Percentiles rank a stretch among this genome's conserved stretches.
Conservation (phyloP, 2,329 filamentous ascomycete species). For the Monilinia polystroma region DNA sequence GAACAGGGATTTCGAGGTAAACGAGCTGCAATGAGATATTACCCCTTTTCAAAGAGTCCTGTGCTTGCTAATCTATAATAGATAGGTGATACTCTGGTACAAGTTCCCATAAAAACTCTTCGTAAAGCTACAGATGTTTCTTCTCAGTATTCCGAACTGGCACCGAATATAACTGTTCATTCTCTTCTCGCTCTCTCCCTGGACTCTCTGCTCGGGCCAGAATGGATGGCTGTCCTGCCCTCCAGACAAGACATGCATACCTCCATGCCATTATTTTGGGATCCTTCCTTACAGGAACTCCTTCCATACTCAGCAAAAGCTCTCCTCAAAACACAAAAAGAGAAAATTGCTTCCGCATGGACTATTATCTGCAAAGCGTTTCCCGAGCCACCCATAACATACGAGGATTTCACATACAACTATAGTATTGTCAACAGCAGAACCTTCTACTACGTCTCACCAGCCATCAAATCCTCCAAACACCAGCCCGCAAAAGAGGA, state of each 20-base stretch:
- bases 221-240: slow-evolving; percentile 70
- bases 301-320: slow-evolving; percentile 47
- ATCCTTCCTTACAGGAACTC: slow-evolving; percentile 44
- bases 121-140: slow-evolving; percentile 18
- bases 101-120: slow-evolving; percentile 11
- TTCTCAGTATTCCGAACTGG: neutral
- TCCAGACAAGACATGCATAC: slow-evolving; percentile 56
- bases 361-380: slow-evolving; percentile 45
- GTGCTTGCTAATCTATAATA: slow-evolving; percentile 19
- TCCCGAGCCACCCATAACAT: slow-evolving; percentile 39
- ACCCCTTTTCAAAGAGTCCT: neutral
- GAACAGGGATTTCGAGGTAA: slow-evolving; percentile 61
- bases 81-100: slow-evolving; percentile 14
- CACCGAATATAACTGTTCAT: slow-evolving; percentile 56
- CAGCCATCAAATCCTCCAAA: slow-evolving; percentile 39
- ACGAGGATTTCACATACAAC: slow-evolving; percentile 50
- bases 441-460: slow-evolving; percentile 55
- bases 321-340: slow-evolving; percentile 55
- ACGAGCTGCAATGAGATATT: neutral
- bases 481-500: slow-evolving; percentile 50
- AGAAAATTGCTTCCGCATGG: slow-evolving; percentile 54
- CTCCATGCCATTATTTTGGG: slow-evolving; percentile 58
- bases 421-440: slow-evolving; percentile 63
- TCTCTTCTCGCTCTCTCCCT: slow-evolving; percentile 69
- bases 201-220: slow-evolving; percentile 49